Evolutionary conservation across 176 grass and related monocot species (phyloP).

Genomic region (Rhynchospora pubera): DNA sequence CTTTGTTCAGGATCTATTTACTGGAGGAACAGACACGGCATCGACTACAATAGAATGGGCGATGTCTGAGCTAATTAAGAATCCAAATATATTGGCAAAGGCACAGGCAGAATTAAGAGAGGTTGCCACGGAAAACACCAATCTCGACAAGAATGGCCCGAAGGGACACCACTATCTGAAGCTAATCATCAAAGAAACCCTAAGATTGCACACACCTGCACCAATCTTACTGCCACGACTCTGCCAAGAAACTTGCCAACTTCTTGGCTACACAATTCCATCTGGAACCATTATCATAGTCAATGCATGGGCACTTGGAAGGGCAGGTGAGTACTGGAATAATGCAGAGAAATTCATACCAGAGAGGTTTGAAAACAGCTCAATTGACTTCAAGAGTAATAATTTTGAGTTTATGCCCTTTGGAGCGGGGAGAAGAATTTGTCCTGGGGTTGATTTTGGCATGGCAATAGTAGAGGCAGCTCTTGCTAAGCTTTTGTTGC

Average conservation of each 20-base stretch:
- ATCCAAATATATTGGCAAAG: neutral
- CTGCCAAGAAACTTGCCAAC: neutral
- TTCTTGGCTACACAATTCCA: slow-evolving; percentile 32
- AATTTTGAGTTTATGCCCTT: too few relatives aligned
- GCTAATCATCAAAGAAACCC: slow-evolving; percentile 29
- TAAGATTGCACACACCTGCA: slow-evolving; percentile 17
- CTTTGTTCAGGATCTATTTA: slow-evolving; percentile 32
- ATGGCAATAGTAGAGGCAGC: too few relatives aligned
- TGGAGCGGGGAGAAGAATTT: too few relatives aligned
- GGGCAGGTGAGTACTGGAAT: slow-evolving; percentile 17
- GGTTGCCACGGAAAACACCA: neutral
- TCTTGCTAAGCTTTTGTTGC: too few relatives aligned
- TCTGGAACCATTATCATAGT: neutral
- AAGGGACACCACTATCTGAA: neutral
- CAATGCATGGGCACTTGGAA: slow-evolving; percentile 36
- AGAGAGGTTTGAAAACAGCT: slow-evolving; percentile 19
- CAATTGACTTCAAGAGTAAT: too few relatives aligned
- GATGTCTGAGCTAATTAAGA: slow-evolving; percentile 37
- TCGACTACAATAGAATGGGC: slow-evolving; percentile 29
- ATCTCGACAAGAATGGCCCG: neutral
- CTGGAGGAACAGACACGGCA: slow-evolving; percentile 29
- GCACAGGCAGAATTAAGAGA: slow-evolving; percentile 23
- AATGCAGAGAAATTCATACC: slow-evolving; percentile 21
- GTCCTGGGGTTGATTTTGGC: too few relatives aligned
- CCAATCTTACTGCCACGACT: slow-evolving; percentile 12